Evolutionary conservation across 2,329 filamentous ascomycete species (phyloP).

Genomic region (Botrytis tulipae): DNA sequence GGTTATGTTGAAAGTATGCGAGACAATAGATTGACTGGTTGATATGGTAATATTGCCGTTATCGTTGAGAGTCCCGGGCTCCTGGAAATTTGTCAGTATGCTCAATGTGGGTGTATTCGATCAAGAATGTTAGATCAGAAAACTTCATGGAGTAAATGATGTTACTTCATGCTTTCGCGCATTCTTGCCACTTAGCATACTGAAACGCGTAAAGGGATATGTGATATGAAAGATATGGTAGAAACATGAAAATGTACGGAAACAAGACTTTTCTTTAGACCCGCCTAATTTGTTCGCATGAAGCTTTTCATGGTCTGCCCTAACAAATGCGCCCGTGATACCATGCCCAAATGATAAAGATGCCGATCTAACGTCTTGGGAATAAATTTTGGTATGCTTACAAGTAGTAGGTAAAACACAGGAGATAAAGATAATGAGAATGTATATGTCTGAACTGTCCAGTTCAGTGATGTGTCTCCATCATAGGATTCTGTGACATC

Average conservation of each 20-base stretch:
- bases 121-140: background rate
- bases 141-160: background rate
- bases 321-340: background rate
- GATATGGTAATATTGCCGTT: slow-evolving; percentile 6
- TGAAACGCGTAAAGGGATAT: background rate
- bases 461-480: slow-evolving; percentile 14
- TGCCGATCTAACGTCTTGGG: background rate
- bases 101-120: background rate
- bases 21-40: background rate
- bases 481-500: slow-evolving; percentile 7
- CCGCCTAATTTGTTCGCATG: background rate
- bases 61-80: slow-evolving; percentile 1
- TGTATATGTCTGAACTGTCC: slow-evolving; percentile 19
- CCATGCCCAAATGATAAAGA: background rate
- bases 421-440: slow-evolving; percentile 9
- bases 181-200: background rate
- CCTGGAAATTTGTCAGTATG: slow-evolving; percentile 3
- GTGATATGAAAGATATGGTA: background rate
- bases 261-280: background rate
- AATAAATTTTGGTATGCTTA: background rate
- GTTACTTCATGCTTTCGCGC: background rate
- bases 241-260: background rate
- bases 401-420: slow-evolving; percentile 19
- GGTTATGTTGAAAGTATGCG: slow-evolving; percentile 14
- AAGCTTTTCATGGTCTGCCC: background rate